Base-by-base conservation (phyloP, 108 stramenopile genomes). In the Nannochloropsis granulata region DNA sequence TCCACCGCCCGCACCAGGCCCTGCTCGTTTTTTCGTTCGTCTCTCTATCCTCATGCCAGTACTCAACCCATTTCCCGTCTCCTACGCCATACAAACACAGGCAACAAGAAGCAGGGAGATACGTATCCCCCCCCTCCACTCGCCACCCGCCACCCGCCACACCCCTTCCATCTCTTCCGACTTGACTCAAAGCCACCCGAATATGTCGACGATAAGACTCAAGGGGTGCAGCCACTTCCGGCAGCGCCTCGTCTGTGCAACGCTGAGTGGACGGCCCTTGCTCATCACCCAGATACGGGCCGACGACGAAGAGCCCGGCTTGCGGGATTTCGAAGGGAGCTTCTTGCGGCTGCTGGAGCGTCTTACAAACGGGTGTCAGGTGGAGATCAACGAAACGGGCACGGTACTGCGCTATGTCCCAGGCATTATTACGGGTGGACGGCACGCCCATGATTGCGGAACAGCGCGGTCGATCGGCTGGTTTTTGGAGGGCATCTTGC, bases 381-480 rank as follows among this genome's bases (percentile, higher is more conserved):
- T 98, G 34, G 97, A 97, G 86, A 99, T 99, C 90, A 98, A 99
- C 88, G 93, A 93, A 45, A 98, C 99, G 0, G 99, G 99, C 25
- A 98, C 99, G 24, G 93, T 93, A 83, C 86, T 99, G 10, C 87
- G 94, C 78, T 97, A 97, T 83, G 87, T 87, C 42, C 99, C 99
- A 12, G 99, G 99, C 26, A 91, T 96, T 44, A 83, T 99, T 84
- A 71, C 93, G 80, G 98, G 98, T 13, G 99, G 99, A 24, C 86
- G 89, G 8, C 83, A 95, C 12, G 89, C 92, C 56, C 97, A 99
- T 90, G 92, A 93, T 71, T 98, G 98, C 91, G 88, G 87, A 89
- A 93, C 24, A 81, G 90, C 45, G 79, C 93, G 85, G 91, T 92
- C 79, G 12, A 91, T 98, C 45, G 97, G 97, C 19, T 99, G 97